A percentile compares a stretch with the other conserved stretches of the same genome.
These are phyloP conservation scores for Paradendryphiella salina DNA, from an alignment of 2,329 filamentous ascomycete genomes.

Conservation along the genomic window DNA sequence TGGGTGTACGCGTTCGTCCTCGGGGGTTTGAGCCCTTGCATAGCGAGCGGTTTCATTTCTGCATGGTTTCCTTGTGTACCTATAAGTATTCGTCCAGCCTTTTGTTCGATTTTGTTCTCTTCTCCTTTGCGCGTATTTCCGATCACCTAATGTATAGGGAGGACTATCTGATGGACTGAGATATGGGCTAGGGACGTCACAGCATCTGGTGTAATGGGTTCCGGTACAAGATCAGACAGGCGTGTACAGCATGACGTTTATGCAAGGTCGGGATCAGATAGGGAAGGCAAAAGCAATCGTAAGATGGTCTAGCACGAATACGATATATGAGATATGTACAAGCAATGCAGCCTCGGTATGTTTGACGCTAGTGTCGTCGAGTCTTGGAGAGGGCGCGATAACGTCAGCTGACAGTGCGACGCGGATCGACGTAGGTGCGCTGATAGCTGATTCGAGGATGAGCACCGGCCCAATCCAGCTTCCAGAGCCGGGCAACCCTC, in stretches of 20 bases:
- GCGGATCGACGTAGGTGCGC: neutral
- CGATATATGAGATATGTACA: conserved; percentile 15
- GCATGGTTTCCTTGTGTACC: conserved; percentile 38
- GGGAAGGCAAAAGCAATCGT: conserved; percentile 16
- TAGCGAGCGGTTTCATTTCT: conserved; percentile 44
- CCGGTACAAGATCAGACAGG: conserved; percentile 14
- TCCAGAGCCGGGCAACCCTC: conserved; percentile 10
- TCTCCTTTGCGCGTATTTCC: conserved; percentile 31
- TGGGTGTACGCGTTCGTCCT: conserved; percentile 37
- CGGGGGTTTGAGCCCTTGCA: conserved; percentile 42
- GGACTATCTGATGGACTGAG: conserved; percentile 29
- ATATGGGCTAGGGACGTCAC: conserved; percentile 21
- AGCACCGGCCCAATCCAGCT: conserved; percentile 12
- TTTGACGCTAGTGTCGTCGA: conserved; percentile 3
- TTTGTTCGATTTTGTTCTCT: conserved; percentile 31
- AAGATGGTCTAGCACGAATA: conserved; percentile 14
- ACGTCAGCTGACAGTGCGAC: conserved; percentile 28
- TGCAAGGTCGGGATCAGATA: conserved; percentile 15
- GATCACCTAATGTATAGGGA: conserved; percentile 35
- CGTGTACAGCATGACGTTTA: conserved; percentile 23
- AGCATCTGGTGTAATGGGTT: conserved; percentile 26
- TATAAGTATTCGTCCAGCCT: conserved; percentile 30
- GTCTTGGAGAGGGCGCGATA: conserved; percentile 16
- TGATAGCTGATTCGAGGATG: conserved; percentile 13
- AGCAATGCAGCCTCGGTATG: neutral